Evolutionary conservation across 2,329 filamentous ascomycete species (phyloP), one percentile per base, ranked within the genome.

Genomic region (Biscogniauxia marginata): DNA sequence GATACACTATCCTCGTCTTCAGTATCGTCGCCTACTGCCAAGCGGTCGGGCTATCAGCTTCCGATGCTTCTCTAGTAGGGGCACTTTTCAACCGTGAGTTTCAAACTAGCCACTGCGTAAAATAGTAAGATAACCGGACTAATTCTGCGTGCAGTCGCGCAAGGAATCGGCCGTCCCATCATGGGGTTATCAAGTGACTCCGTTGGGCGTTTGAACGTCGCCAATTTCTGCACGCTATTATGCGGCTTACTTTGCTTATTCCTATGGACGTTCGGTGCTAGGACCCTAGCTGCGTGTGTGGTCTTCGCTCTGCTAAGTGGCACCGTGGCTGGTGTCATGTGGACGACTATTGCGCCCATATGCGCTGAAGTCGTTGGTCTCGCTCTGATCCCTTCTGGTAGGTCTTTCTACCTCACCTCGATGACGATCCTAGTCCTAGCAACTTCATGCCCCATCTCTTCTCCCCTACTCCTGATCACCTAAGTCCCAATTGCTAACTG

Each of bases 1-100:
- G 82, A 4, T 93, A 93, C 65, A 80, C 90, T 22, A 87, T 91
- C 4, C 78, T 92, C n/a, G 80, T 92, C 46, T 93, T 92, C 72
- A 88, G 84, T 9, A 74, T 93, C 47, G 85, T 89, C 13, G 89
- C 87, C 68, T 93, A 91, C 67, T 87, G 87, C 39, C 79, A 82
- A 54, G 80, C 79, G 4, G 82, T 92, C 46, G 89, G 89, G 1
- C 80, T 92, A 24, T 78, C 79, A 1, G 77, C 88, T 1, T 78
- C 82, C 4, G 85, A 93, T 66, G 89, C 87, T 6, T 85, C 86
- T 0, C 77, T 91, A 16, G 79, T 91, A 47, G 87, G 84, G n/a
- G 90, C 90, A 4, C 72, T 92, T 39, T 80, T 93, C 64, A 93
- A 91, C 68, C 67, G 88, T 67, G 76, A 81, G 55, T 68, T 9